phyloP scores from a whole-genome alignment of 306 rosid species.

The Vigna hirtella region DNA sequence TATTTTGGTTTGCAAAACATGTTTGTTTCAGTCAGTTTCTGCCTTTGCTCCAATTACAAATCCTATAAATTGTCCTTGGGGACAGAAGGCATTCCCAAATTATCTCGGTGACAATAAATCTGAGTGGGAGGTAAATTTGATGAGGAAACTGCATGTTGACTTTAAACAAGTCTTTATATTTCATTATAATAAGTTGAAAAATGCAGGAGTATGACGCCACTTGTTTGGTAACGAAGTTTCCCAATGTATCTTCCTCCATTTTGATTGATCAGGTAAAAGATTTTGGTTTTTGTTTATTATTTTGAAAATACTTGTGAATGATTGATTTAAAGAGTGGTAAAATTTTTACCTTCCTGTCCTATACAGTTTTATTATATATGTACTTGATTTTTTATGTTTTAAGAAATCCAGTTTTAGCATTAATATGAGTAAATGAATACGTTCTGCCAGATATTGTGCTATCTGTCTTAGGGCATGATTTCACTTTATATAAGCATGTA shows the following conservation, averaged over 20 bases:
- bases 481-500: conserved; percentile 1
- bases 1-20: conserved; percentile 7
- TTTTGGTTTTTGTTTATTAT: not conserved
- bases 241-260: conserved; percentile 68
- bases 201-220: conserved; percentile 96
- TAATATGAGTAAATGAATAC: not conserved
- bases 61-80: conserved; percentile 90
- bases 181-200: conserved; percentile 37
- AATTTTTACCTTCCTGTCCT: not conserved
- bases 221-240: conserved; percentile 58
- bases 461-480: not conserved
- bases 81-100: conserved; percentile 91
- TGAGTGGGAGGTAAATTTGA: conserved; percentile 82
- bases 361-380: not conserved
- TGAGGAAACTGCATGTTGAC: conserved; percentile 13
- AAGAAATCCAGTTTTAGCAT: conserved; percentile 8
- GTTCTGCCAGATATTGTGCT: conserved; percentile 10
- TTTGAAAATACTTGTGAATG: not conserved
- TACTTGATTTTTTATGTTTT: not conserved
- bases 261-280: conserved; percentile 89
- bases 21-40: conserved; percentile 76
- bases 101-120: conserved; percentile 80
- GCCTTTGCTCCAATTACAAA: conserved; percentile 86
- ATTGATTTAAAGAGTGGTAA: not conserved
- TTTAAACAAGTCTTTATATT: conserved; percentile 22